Evolutionary conservation across 371 early-diverging fungal species (phyloP).

Genomic region (Dinochytrium kinnereticum): DNA sequence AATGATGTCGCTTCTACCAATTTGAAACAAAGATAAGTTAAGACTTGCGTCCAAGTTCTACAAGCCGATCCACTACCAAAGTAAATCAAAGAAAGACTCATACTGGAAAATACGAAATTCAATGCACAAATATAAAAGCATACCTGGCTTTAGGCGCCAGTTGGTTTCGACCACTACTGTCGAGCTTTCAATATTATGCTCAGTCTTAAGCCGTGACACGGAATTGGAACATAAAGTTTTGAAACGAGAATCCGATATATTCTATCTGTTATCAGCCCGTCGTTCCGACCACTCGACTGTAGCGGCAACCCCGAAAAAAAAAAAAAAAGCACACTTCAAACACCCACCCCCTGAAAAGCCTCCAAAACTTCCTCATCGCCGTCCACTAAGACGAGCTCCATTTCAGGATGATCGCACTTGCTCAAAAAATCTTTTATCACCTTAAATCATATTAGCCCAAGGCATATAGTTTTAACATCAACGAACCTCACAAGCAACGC

Average conservation of each 20-base stretch:
- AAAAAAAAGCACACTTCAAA: background rate
- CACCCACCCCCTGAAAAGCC: background rate
- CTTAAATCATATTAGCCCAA: too few relatives aligned
- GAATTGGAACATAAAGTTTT: constrained; percentile 2
- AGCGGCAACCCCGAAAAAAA: background rate
- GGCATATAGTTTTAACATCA: too few relatives aligned
- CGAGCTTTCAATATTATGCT: background rate
- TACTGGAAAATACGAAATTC: background rate
- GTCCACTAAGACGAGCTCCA: background rate
- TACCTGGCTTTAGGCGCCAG: constrained; percentile 38
- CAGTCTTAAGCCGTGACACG: constrained; percentile 9
- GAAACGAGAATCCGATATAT: too few relatives aligned
- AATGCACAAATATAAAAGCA: background rate
- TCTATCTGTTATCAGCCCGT: too few relatives aligned
- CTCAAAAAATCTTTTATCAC: background rate
- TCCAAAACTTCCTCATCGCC: background rate
- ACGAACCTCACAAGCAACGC: constrained; percentile 19
- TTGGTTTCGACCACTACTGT: constrained; percentile 34
- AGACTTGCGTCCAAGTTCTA: too few relatives aligned
- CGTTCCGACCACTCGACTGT: constrained; percentile 12
- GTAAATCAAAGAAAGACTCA: background rate
- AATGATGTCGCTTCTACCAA: constrained; percentile 28
- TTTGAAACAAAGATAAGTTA: too few relatives aligned
- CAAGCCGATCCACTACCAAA: background rate
- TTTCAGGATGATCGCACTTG: background rate